Evolutionary conservation across 2,329 filamentous ascomycete genomes (phyloP).

Genomic region (Aureobasidium sp.): DNA sequence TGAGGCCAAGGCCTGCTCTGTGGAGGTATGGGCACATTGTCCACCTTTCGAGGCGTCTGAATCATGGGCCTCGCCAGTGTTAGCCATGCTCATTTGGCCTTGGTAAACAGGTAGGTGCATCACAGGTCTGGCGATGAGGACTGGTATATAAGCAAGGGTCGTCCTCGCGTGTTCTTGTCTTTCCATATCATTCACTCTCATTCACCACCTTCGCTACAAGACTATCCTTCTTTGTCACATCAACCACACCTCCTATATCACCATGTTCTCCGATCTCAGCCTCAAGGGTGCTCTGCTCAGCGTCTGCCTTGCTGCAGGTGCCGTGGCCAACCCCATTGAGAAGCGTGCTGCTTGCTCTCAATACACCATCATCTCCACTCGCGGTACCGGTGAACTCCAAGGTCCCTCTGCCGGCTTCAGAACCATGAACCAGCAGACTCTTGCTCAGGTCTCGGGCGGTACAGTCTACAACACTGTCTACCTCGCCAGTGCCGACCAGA

Average conservation of each 20-base stretch:
- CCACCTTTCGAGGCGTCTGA: not conserved
- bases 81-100: not conserved
- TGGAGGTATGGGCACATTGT: not conserved
- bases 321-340: conserved; percentile 8
- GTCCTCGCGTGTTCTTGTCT: not conserved
- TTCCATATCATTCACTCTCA: not conserved
- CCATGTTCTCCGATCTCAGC: conserved; percentile 3
- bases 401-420: conserved; percentile 25
- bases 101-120: not conserved
- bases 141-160: not conserved
- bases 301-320: conserved; percentile 1
- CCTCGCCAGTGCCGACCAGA: conserved; percentile 25
- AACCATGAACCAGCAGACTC: conserved; percentile 30
- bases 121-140: not conserved
- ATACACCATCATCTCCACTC: conserved; percentile 23
- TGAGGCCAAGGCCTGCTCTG: not conserved
- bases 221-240: not conserved
- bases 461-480: conserved; percentile 33
- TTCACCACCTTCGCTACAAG: not conserved
- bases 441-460: conserved; percentile 25
- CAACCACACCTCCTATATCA: not conserved
- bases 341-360: conserved; percentile 9
- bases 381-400: conserved; percentile 24
- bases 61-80: not conserved
- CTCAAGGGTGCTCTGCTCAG: conserved; percentile 7